Conservation (phyloP, 73 alveolate genomes). For the Paramecium primaurelia region DNA sequence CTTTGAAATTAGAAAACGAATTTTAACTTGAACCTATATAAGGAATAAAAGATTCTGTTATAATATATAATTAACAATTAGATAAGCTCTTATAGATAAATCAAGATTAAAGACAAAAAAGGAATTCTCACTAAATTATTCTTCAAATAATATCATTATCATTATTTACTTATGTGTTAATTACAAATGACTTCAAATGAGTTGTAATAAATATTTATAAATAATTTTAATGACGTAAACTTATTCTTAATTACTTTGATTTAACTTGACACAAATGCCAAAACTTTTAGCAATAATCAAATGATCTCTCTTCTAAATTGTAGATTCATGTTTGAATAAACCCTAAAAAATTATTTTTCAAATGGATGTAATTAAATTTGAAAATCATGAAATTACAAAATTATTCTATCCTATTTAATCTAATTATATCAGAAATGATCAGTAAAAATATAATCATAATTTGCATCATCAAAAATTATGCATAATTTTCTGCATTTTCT, state of each 20-base stretch:
- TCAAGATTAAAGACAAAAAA: background rate
- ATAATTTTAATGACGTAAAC: background rate
- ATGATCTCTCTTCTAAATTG: background rate
- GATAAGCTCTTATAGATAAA: background rate
- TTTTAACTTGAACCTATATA: background rate
- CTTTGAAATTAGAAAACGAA: background rate
- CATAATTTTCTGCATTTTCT: conserved; percentile 16
- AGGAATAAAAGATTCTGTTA: background rate
- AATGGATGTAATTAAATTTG: background rate
- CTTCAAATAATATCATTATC: background rate
- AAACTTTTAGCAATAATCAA: background rate
- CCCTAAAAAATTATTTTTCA: background rate
- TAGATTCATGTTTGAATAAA: background rate
- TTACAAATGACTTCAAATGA: background rate
- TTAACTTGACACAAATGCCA: background rate
- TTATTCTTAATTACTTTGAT: background rate
- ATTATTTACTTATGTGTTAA: background rate
- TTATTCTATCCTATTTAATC: background rate
- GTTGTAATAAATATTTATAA: background rate
- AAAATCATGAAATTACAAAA: background rate
- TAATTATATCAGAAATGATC: background rate
- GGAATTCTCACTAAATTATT: background rate
- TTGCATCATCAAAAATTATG: conserved; percentile 33
- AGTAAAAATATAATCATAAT: background rate
- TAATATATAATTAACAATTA: background rate